Evolutionary conservation across 257 asterid species (phyloP), one percentile per base, ranked within the genome.

Genomic region (Verbascum thapsus): DNA sequence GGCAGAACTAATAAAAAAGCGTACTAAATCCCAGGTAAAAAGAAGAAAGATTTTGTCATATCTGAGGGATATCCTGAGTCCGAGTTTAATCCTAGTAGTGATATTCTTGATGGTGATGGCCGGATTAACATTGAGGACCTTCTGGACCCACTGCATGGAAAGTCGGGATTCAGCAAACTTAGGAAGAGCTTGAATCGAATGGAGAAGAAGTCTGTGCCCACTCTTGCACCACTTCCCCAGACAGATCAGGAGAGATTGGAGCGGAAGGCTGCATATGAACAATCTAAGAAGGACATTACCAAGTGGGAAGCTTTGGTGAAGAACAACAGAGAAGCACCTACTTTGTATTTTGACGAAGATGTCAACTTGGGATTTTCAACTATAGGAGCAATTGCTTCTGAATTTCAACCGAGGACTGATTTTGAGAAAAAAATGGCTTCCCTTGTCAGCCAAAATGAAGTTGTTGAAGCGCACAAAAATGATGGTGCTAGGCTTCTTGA

Each of bases 401-500:
- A 79, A 44, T 92, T 92, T 78, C 79, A 79, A 76, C 99, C 99
- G 13, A 82, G 95, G 69, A 85, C 82, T 79, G 94, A 83, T 34
- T 89, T 92, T 75, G 97, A 92, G 85, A 92, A 78, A 86, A 82
- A 79, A 64, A 92, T 92, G 69, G 91, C 91, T 48, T 80, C 87
- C 8, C 64, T 87, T 66, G 78, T 84, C 53, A 81, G 74, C 70
- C 80, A 82, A 59, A 78, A 61, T 37, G 94, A 87, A 38, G 73
- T 92, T 30, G 94, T 82, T 72, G 97, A 89, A 51, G 97, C 97
- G 65, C 91, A 89, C 77, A 73, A 53, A 51, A 81, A 72, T 35
- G 99, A 92, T 71, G 99, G 97, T 67, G 97, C 95, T 37, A 87
- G 85, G 71, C 94, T 89, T 78, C 95, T 92, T 73, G 97, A 92